phyloP scores from a whole-genome alignment of 257 asterid species.

The Solanum microdontum region DNA sequence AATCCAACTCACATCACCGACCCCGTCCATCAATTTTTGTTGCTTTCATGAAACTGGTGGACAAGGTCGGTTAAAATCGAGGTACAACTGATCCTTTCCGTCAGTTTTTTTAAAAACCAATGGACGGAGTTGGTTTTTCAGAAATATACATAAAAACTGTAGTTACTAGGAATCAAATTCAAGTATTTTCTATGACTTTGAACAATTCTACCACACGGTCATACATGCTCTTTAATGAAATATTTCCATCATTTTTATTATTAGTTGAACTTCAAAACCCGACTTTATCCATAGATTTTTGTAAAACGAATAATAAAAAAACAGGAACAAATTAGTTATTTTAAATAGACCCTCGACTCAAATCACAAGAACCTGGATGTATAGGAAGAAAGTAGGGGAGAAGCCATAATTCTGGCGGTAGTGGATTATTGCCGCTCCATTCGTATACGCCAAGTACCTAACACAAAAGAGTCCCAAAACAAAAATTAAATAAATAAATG shows the following conservation, averaged over 20 bases:
- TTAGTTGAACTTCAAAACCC: background rate
- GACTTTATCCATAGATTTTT: background rate
- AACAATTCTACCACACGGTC: background rate
- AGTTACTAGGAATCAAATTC: accelerated
- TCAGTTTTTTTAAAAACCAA: accelerated
- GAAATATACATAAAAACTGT: too few species aligned
- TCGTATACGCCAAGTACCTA: slow-evolving; percentile 69
- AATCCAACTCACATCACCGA: background rate
- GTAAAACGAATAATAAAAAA: background rate
- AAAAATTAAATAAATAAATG: background rate
- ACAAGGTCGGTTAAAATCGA: too few species aligned
- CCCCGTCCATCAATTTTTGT: accelerated
- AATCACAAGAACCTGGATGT: slow-evolving; percentile 32
- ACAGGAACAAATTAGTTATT: accelerated
- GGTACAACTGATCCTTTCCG: background rate
- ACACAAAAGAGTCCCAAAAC: background rate
- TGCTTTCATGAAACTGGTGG: background rate
- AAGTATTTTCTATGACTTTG: background rate
- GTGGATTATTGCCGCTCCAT: slow-evolving; percentile 68
- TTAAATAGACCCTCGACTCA: background rate
- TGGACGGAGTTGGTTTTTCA: background rate
- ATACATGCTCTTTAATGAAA: background rate
- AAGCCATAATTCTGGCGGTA: slow-evolving; percentile 80
- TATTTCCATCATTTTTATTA: background rate
- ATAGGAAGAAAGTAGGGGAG: slow-evolving; percentile 52